These are phyloP conservation scores for Striga asiatica DNA, from an alignment of 257 asterid species.

Conservation along the genomic window DNA sequence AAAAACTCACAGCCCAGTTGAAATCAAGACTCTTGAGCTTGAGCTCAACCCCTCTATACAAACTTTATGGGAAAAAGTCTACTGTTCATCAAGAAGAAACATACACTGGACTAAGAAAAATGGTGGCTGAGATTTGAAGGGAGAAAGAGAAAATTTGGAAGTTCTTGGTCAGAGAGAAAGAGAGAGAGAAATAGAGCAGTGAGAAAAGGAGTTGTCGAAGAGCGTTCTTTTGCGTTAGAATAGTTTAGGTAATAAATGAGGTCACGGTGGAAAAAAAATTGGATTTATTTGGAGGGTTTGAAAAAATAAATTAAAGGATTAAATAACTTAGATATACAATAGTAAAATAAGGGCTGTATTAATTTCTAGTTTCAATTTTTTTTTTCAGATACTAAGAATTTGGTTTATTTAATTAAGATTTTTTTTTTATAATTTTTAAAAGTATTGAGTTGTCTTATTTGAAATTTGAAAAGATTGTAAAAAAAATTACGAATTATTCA, in stretches of 20 bases:
- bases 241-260: slow-evolving; percentile 47
- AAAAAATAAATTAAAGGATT: slow-evolving; percentile 7
- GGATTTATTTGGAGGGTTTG: slow-evolving; percentile 12
- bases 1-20: slow-evolving; percentile 37
- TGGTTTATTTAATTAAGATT: too few species aligned
- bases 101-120: slow-evolving; percentile 5
- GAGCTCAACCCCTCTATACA: slow-evolving; percentile 18
- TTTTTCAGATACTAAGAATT: too few species aligned
- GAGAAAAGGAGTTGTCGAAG: slow-evolving; percentile 12
- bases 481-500: too few species aligned
- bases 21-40: slow-evolving; percentile 15
- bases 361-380: slow-evolving; percentile 7
- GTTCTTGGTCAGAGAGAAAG: slow-evolving; percentile 18
- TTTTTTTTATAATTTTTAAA: too few species aligned
- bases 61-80: slow-evolving; percentile 11
- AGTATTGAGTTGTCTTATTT: too few species aligned
- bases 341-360: too few species aligned
- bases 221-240: slow-evolving; percentile 28
- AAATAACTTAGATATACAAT: background rate
- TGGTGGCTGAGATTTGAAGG: slow-evolving; percentile 13
- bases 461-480: too few species aligned
- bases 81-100: background rate
- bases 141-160: slow-evolving; percentile 26
- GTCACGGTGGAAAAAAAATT: slow-evolving; percentile 18
- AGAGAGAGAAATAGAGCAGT: too few species aligned